Percentiles rank a stretch among this genome's conserved stretches.
Evolutionary conservation across 345 rosid species (phyloP).

Genomic region (Pugionium dolabratum): DNA sequence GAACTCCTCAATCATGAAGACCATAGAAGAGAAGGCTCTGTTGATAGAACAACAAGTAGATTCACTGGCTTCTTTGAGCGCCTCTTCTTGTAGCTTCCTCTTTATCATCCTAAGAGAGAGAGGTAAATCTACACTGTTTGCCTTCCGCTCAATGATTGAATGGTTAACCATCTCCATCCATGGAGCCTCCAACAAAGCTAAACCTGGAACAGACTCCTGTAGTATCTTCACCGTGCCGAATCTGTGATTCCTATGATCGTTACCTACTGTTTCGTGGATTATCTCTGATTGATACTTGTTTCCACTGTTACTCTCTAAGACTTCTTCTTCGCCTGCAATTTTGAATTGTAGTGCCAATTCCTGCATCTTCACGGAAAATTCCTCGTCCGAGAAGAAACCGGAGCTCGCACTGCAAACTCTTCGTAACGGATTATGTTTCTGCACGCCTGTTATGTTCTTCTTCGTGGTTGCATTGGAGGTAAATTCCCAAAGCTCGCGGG

Average conservation of each 20-base stretch:
- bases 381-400: constrained; percentile 39
- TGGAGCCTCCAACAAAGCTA: constrained; percentile 36
- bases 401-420: constrained; percentile 42
- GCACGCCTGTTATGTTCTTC: not conserved
- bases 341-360: constrained; percentile 32
- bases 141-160: constrained; percentile 50
- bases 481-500: constrained; percentile 34
- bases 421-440: constrained; percentile 20
- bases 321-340: constrained; percentile 22
- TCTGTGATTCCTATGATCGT: constrained; percentile 3
- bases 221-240: constrained; percentile 27
- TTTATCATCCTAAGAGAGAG: constrained; percentile 62
- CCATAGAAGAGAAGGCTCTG: constrained; percentile 71
- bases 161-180: constrained; percentile 38
- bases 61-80: constrained; percentile 49
- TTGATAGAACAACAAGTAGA: constrained; percentile 55
- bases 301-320: constrained; percentile 7
- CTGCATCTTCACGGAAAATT: constrained; percentile 35
- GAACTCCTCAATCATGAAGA: constrained; percentile 66
- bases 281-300: constrained; percentile 21
- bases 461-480: not conserved
- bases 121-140: constrained; percentile 61
- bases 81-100: constrained; percentile 57
- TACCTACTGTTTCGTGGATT: constrained; percentile 1
- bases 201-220: constrained; percentile 34